Base-by-base conservation (phyloP, 257 asterid genomes). In the Solanum dulcamara region DNA sequence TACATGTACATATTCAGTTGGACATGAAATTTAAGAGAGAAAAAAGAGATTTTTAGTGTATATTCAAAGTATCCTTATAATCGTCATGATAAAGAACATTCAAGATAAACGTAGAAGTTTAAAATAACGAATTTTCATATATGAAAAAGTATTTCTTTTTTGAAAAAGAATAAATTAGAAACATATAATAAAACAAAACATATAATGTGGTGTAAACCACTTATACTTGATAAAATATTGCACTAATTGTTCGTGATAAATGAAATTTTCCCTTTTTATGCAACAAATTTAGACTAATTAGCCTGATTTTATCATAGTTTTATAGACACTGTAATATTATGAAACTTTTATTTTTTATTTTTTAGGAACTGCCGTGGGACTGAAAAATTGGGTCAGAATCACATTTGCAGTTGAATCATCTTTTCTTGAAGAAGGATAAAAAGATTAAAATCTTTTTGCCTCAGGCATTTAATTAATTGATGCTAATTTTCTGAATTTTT, bases 381-480 rank as follows among this genome's bases (percentile, higher is more conserved):
- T 95, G 4, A 89, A 94, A 77, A 85, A 93, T 67, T 67, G 75
- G 75, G 10, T 67, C 3, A 88, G 75, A 38, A 89, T 95, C 42
- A 95, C 97, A n/a, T 95, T 90, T 35, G 98, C 98, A 1, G 93
- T 38, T 6, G 98, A 93, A 46, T 93, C 95, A 66, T 89, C 92
- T 51, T 81, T 91, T 32, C 81, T 72, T 6, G 81, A 72, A 72
- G 53, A 72, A 72, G 81, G 92, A 48, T 95, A 81, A 90, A 81
- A 83, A 91, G 98, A 87, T 70, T 93, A 35, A 90, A 91, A 84
- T 88, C 89, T 53, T 94, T 94, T 89, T 94, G 93, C 88, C 86
- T 59, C 64, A 85, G 93, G 51, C 93, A 94, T 85, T 2, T 66
- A 30, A 74, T 13, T 62, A 24, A 60, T 60, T 62, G 30, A 12